Evolutionary conservation across 371 early-diverging fungal species (phyloP).

Genomic region (Mucor velutinosus): DNA sequence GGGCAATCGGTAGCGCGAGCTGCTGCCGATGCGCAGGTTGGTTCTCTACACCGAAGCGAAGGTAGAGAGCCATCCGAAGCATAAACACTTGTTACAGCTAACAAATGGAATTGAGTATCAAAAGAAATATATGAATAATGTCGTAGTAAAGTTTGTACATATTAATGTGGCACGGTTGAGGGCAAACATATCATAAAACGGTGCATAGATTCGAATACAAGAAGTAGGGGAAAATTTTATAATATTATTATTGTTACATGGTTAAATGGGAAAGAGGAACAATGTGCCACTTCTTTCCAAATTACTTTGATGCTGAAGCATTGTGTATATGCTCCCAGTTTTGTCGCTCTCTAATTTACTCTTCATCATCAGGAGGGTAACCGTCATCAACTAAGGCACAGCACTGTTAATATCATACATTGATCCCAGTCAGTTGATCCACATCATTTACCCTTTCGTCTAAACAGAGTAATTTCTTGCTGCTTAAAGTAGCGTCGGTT

Average conservation of each 20-base stretch:
- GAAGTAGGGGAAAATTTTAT: neutral
- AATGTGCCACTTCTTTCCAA: neutral
- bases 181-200: neutral
- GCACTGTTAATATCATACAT: neutral
- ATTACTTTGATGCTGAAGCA: neutral
- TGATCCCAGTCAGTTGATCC: neutral
- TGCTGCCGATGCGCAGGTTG: too few species aligned
- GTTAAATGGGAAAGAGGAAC: neutral
- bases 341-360: neutral
- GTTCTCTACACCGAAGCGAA: too few species aligned
- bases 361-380: constrained; percentile 26
- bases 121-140: too few species aligned
- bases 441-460: constrained; percentile 51
- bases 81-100: too few species aligned
- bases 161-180: too few species aligned
- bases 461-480: constrained; percentile 91
- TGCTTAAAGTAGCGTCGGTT: constrained; percentile 97
- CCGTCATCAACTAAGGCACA: constrained; percentile 25
- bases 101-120: too few species aligned
- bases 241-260: neutral
- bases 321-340: neutral
- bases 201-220: neutral
- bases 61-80: too few species aligned
- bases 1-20: too few species aligned
- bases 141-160: too few species aligned